Conservation (phyloP, 352 stramenopile genomes). For the Pythium aristosporum region DNA sequence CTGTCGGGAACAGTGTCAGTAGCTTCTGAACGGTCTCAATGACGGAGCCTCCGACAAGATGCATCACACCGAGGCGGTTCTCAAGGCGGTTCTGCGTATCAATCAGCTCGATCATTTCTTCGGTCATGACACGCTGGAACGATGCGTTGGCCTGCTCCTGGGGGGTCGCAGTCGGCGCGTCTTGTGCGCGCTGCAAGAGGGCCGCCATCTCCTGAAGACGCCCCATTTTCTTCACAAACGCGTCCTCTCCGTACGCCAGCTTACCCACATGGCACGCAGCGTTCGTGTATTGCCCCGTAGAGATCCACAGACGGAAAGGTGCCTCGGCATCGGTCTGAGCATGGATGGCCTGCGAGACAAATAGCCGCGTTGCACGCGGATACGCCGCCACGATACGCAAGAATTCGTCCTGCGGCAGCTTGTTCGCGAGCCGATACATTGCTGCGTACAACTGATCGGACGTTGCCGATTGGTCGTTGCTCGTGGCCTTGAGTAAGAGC, state of each 20-base stretch:
- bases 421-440: constrained; percentile 33
- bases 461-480: constrained; percentile 44
- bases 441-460: constrained; percentile 45
- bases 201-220: constrained; percentile 40
- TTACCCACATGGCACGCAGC: constrained; percentile 42
- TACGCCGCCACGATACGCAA: constrained; percentile 43
- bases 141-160: constrained; percentile 29
- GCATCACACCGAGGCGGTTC: constrained; percentile 31
- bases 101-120: constrained; percentile 46
- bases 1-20: constrained; percentile 44
- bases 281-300: constrained; percentile 30
- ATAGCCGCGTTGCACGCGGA: constrained; percentile 41
- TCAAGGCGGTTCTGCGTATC: constrained; percentile 45
- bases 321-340: constrained; percentile 31
- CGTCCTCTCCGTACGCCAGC: constrained; percentile 44
- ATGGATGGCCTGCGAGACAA: constrained; percentile 40
- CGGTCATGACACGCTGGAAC: constrained; percentile 52
- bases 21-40: constrained; percentile 63
- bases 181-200: constrained; percentile 28
- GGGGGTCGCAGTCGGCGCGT: neutral
- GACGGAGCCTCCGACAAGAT: constrained; percentile 50
- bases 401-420: constrained; percentile 35
- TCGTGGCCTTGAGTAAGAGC: constrained; percentile 43
- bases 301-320: constrained; percentile 33
- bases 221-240: constrained; percentile 38